These are phyloP conservation scores for Geranium rotundifolium DNA, from an alignment of 345 rosid genomes.

Conservation along the genomic window DNA sequence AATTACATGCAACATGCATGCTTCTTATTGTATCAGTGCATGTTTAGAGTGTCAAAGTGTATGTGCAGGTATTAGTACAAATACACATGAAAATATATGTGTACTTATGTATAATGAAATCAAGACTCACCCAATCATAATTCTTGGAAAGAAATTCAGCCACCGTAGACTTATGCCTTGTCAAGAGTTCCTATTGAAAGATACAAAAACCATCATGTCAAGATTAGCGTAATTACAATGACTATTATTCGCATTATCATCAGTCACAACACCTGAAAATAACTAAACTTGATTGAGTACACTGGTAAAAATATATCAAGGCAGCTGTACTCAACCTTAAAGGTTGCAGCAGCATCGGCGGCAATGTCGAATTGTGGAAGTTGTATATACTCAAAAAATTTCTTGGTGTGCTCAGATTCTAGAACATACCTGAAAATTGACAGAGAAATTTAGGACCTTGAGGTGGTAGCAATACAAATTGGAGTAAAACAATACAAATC, in stretches of 20 bases:
- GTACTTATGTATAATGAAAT: not conserved
- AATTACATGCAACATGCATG: no score
- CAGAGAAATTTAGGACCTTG: not conserved
- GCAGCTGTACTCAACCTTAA: constrained; percentile 49
- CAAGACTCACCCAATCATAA: constrained; percentile 73
- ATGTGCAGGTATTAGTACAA: not conserved
- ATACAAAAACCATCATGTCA: constrained; percentile 12
- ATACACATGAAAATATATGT: not conserved
- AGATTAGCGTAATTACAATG: constrained; percentile 1
- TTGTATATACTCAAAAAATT: constrained; percentile 81
- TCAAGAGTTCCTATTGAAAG: constrained; percentile 70
- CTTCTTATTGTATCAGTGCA: not conserved
- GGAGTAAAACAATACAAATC: no score
- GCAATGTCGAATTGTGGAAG: constrained; percentile 94
- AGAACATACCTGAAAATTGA: constrained; percentile 62
- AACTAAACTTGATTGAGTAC: not conserved
- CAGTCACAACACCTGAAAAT: not conserved
- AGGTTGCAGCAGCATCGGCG: constrained; percentile 98
- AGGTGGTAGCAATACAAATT: no score
- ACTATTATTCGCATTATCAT: no score
- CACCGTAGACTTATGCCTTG: constrained; percentile 97
- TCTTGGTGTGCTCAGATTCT: constrained; percentile 75
- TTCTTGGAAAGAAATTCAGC: constrained; percentile 86
- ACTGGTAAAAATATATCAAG: not conserved
- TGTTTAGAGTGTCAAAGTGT: no score